Evolutionary conservation across 768 basidiomycete species (phyloP), one percentile per base, ranked within the genome.

Genomic region (Podaxis sp.): DNA sequence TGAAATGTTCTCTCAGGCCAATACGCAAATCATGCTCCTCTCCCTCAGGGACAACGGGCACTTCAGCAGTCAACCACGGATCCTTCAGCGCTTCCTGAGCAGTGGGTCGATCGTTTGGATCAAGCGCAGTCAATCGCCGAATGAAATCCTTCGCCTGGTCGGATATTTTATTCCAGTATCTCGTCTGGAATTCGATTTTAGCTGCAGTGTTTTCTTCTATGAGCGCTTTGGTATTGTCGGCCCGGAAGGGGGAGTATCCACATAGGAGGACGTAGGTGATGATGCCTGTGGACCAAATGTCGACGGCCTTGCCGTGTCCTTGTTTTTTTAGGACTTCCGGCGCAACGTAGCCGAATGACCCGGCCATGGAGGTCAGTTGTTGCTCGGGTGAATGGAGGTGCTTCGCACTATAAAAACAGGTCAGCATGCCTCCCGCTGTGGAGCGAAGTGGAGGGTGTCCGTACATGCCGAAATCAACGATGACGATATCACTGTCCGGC

Each of bases 381-480:
- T 94, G 89, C 17, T 86, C 87, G 0, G 88, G 74, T 0, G 86
- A 80, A 64, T 91, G 84, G 2, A 95, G 76, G 66, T 95, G 93
- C 70, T 95, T 95, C 11, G 93, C 92, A 59, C 93, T 94, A 70
- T 1, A 22, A 49, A 36, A 24, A 13, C 28, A 15, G 11, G 19
- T 63, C 46, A 46, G 44, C 24, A 42, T 36, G 51, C 13, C 39
- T 63, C 22, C 24, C 52, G 17, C 28, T 9, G 52, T 39, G 48
- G 11, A 39, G 30, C 22, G 57, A 52, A 30, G n/a, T 39, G 60
- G 24, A 44, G 57, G 19, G 24, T 48, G 17, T 30, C 76, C 88
- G 17, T 68, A 94, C 93, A 99, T 98, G 67, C 97, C 97, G 70
- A 99, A 99, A 75, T 99, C 97, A 5, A 87, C 96, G 48, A 99